Conservation (phyloP, 148 eudicot species). For the Amaranthus cruentus region DNA sequence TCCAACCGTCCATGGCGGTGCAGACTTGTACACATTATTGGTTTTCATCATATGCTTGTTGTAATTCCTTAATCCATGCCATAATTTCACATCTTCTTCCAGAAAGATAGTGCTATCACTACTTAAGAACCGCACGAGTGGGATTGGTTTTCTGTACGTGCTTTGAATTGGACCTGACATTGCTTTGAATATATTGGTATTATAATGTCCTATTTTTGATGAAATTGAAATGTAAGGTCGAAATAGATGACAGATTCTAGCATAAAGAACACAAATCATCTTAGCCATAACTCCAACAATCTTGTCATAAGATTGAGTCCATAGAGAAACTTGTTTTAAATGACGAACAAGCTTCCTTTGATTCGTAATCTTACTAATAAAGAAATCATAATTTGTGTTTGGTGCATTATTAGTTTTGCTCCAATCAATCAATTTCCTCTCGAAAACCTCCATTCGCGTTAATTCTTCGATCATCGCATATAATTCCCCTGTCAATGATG, state of each 20-base stretch:
- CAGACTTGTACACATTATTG: constrained; percentile 53
- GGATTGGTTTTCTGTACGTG: not conserved
- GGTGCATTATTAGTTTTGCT: constrained; percentile 16
- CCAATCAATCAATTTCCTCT: constrained; percentile 45
- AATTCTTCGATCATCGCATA: constrained; percentile 44
- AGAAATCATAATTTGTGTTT: constrained; percentile 33
- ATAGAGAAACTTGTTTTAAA: constrained; percentile 48
- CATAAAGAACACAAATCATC: constrained; percentile 43
- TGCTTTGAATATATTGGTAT: constrained; percentile 7
- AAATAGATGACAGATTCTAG: constrained; percentile 49
- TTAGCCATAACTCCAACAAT: constrained; percentile 50
- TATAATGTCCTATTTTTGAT: not conserved
- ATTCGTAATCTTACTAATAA: constrained; percentile 39
- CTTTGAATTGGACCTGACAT: constrained; percentile 32
- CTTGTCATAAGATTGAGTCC: constrained; percentile 59
- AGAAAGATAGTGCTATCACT: constrained; percentile 24
- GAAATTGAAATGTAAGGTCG: constrained; percentile 39
- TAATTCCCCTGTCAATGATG: constrained; percentile 37
- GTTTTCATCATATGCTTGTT: not conserved
- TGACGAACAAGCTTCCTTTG: constrained; percentile 57
- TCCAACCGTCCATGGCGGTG: constrained; percentile 63
- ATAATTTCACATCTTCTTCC: constrained; percentile 9
- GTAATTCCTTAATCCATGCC: not conserved
- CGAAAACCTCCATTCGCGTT: constrained; percentile 50
- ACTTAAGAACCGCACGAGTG: constrained; percentile 54